Evolutionary conservation across 768 basidiomycete species (phyloP), one percentile per base, ranked within the genome.

Genomic region (Lactarius deliciosus): DNA sequence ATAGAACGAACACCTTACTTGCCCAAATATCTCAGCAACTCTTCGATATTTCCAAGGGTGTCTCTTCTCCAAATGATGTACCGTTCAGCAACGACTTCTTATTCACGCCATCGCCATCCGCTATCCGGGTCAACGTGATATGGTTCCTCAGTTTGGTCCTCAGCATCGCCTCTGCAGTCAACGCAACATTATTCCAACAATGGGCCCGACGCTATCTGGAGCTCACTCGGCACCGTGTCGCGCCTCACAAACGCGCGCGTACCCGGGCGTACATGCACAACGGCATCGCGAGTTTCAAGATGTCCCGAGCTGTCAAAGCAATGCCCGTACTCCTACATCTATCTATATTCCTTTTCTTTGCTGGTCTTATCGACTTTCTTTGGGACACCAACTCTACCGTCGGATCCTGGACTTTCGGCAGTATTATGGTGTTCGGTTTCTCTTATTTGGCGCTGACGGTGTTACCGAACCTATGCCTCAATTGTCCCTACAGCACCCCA

Each of bases 401-500:
- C 30, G 57, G 25, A 22, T 18, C 0, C 30, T 32, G 20, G 25
- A 32, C 18, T 11, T 6, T 38, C 11, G 30, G 30, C 16, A 6
- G 22, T 38, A 30, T 25, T 43, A 18, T 13, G 7, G n/a, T 7
- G 3, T 22, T 60, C 28, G 4, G 2, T 36, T 22, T 18, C 36
- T 4, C 5, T 22, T 43, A 38, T 38, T 9, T 20, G n/a, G 38
- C 15, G 13, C 18, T 38, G 18, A 43, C 25, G 4, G 18, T 38
- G 18, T 22, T 50, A 22, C 47, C 47, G 22, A 22, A 50, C 22
- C 1, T 60, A 16, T n/a, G 41, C 20, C 50, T 60, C 53, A 47
- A 64, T 32, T 60, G 32, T 34, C 57, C 63, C 0, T 60, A 64
- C 40, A 36, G 63, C 41, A 67, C 66, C 7, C 57, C 63, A n/a